Evolutionary conservation across 805 yeast genomes (phyloP), one percentile per base, ranked within the genome.

Genomic region (Dipodascus albidus): DNA sequence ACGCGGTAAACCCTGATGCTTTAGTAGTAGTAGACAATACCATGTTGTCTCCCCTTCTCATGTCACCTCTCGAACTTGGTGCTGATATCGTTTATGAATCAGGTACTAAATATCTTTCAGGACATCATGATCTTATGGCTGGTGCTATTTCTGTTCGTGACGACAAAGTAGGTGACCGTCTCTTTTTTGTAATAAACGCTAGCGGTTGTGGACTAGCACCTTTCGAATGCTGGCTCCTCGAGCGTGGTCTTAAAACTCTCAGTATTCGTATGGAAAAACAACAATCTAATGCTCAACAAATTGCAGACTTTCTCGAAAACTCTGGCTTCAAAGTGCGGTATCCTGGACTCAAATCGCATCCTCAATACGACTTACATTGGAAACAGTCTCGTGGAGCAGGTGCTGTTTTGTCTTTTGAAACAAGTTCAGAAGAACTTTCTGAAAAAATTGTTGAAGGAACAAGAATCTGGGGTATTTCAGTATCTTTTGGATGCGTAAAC

Each of bases 121-220:
- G 96, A 4, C 98, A 90, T 67, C 98, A 90, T 68, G 97, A 91
- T 67, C 80, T 90, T 62, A 90, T 90, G 98, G 96, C 96, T 22
- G 98, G 98, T 54, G 81, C 86, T 15, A 73, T 90, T 54, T 95
- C 96, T 22, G 81, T 85, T 23, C 76, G 83, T 57, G 74, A 74
- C 51, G 70, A 77, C 22, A 74, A 77, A 53, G 70, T 90, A 49
- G 91, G 89, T 17, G 82, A 85, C 53, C 73, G 78, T 48, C 61
- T 91, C 11, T 87, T 78, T 66, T 85, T 79, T 66, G 84, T 86
- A 27, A 84, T 90, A 66, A 91, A 91, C 68, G 82, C 96, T 31
- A 83, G 90, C 6, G 98, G 98, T 3, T 81, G 89, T 55, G 98
- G 96, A 1, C 76, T 90, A 51, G 80, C 95, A 3, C 98, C 98